Conservation (phyloP, 2,329 filamentous ascomycete genomes). For the Fusarium gaditjirri region DNA sequence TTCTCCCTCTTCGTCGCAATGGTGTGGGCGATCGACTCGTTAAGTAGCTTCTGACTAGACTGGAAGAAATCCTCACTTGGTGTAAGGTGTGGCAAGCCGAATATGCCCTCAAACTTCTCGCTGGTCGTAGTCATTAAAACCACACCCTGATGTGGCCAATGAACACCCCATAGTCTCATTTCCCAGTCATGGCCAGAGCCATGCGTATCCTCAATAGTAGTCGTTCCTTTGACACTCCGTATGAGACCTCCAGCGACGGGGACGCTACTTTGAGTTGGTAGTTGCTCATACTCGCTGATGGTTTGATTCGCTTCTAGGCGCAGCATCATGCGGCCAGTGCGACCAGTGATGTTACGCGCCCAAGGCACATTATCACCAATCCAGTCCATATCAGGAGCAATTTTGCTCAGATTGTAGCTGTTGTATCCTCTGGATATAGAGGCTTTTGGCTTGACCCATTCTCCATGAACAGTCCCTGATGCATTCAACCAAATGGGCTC, state of each 20-base stretch:
- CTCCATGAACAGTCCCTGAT: constrained; percentile 79
- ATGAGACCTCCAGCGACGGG: constrained; percentile 63
- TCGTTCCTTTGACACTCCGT: constrained; percentile 74
- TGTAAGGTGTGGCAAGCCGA: constrained; percentile 85
- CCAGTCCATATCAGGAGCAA: constrained; percentile 75
- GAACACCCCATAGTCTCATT: constrained; percentile 82
- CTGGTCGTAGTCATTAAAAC: constrained; percentile 89
- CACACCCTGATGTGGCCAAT: constrained; percentile 83
- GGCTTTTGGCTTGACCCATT: constrained; percentile 72
- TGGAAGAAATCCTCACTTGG: constrained; percentile 66
- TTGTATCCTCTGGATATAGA: constrained; percentile 58
- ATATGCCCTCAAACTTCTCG: constrained; percentile 93
- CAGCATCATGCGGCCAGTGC: constrained; percentile 74
- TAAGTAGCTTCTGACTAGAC: constrained; percentile 72
- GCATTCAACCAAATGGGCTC: constrained; percentile 78
- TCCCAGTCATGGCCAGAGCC: constrained; percentile 78
- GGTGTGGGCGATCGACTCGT: constrained; percentile 74
- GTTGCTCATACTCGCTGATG: constrained; percentile 57
- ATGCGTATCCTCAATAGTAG: constrained; percentile 78
- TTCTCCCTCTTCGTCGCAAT: constrained; percentile 72
- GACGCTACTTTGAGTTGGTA: constrained; percentile 46
- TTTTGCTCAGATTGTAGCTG: constrained; percentile 71
- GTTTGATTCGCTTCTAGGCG: constrained; percentile 68
- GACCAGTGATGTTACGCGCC: constrained; percentile 83
- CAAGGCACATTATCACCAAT: constrained; percentile 68